Percentiles rank a stretch among this genome's conserved stretches.
Evolutionary conservation across 1,284 basidiomycete genomes (phyloP).

Genomic region (Melampsora americana): DNA sequence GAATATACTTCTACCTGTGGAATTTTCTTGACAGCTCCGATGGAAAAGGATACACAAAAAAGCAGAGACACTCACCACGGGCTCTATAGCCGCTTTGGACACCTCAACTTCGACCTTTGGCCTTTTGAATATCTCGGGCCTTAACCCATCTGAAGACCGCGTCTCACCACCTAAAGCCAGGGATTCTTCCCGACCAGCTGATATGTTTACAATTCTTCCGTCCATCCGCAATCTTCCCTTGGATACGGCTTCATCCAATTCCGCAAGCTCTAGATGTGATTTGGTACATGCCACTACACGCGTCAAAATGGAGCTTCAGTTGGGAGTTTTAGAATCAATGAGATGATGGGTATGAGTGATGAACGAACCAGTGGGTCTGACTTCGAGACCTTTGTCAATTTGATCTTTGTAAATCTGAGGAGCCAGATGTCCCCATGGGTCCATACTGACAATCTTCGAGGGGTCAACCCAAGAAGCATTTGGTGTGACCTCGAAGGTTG

Average conservation of each 20-base stretch:
- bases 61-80: slow-evolving; percentile 45
- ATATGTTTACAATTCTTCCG: slow-evolving; percentile 74
- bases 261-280: slow-evolving; percentile 77
- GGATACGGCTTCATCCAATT: slow-evolving; percentile 74
- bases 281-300: slow-evolving; percentile 80
- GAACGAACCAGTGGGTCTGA: slow-evolving; percentile 48
- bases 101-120: slow-evolving; percentile 80
- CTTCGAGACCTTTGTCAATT: slow-evolving; percentile 53
- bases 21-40: slow-evolving; percentile 70
- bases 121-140: slow-evolving; percentile 57
- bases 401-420: slow-evolving; percentile 68
- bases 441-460: slow-evolving; percentile 84
- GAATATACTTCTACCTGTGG: too few species aligned
- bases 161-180: too few species aligned
- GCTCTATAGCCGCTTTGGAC: slow-evolving; percentile 64
- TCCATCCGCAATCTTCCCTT: slow-evolving; percentile 74
- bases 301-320: slow-evolving; percentile 74
- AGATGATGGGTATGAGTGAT: too few species aligned
- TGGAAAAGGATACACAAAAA: too few species aligned
- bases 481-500: slow-evolving; percentile 76
- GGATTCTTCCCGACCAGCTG: too few species aligned
- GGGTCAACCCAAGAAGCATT: slow-evolving; percentile 77
- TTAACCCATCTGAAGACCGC: too few species aligned
- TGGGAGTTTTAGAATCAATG: slow-evolving; percentile 69
- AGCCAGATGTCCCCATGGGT: slow-evolving; percentile 89